phyloP scores from a whole-genome alignment of 1,284 basidiomycete genomes.

The Coniferiporia weirii region DNA sequence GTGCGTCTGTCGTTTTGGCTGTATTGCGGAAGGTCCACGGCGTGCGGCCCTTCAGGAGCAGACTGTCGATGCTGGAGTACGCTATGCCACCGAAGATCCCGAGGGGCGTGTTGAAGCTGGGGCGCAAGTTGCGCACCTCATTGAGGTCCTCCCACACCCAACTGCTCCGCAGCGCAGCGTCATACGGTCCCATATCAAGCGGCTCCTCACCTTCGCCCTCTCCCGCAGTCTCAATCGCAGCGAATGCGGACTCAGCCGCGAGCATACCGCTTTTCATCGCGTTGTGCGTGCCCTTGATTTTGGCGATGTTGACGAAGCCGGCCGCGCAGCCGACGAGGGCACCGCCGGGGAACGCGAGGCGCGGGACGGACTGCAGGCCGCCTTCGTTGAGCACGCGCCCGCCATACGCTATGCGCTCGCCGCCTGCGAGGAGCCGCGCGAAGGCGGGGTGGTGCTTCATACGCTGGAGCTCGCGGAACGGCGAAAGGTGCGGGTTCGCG shows the following conservation, averaged over 20 bases:
- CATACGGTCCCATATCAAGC: conserved; percentile 78
- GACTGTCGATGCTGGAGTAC: conserved; percentile 87
- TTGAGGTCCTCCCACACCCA: conserved; percentile 89
- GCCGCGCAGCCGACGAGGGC: conserved; percentile 95
- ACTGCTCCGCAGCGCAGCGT: conserved; percentile 66
- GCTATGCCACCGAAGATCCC: conserved; percentile 87
- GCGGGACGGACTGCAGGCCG: conserved; percentile 89
- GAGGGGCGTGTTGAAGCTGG: conserved; percentile 82
- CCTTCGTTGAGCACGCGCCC: conserved; percentile 93
- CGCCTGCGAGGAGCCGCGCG: conserved; percentile 71
- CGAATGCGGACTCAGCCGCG: conserved; percentile 85
- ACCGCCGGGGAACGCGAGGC: conserved; percentile 92
- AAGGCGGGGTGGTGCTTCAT: conserved; percentile 99
- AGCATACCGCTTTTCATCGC: conserved; percentile 99
- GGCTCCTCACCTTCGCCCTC: conserved; percentile 28
- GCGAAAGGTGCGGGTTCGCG: conserved; percentile 88
- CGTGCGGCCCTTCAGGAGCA: conserved; percentile 81
- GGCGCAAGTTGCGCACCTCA: conserved; percentile 90
- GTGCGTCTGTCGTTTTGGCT: conserved; percentile 59
- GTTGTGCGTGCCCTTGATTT: conserved; percentile 99
- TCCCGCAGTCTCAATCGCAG: conserved; percentile 43
- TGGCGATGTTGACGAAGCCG: conserved; percentile 94
- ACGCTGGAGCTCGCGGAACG: conserved; percentile 88
- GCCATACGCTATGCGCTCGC: conserved; percentile 83
- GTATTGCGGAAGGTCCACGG: conserved; percentile 89